These are phyloP conservation scores for Pseudomonodictys pantanalensis DNA, from an alignment of 495 filamentous ascomycete genomes.

Conservation along the genomic window DNA sequence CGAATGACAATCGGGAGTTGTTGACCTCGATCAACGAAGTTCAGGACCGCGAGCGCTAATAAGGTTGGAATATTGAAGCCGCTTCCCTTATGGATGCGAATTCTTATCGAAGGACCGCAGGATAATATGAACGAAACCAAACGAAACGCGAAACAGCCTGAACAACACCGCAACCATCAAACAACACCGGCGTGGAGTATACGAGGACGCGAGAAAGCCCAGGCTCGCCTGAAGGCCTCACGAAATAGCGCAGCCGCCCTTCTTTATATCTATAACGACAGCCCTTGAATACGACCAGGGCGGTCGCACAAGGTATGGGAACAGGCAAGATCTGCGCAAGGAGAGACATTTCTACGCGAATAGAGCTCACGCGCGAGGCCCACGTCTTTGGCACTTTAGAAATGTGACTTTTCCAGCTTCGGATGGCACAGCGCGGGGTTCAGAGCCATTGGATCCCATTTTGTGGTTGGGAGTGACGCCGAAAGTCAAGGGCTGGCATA, in stretches of 20 bases:
- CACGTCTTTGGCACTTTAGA: neutral
- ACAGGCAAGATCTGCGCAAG: slow-evolving; percentile 4
- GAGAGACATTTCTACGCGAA: neutral
- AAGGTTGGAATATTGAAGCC: too few species aligned
- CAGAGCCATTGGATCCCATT: neutral
- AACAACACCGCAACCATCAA: neutral
- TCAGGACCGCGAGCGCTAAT: too few species aligned
- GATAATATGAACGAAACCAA: too few species aligned
- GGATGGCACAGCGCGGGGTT: neutral
- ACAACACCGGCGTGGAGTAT: neutral
- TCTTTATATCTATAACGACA: neutral
- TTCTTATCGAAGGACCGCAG: too few species aligned
- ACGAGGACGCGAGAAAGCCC: neutral
- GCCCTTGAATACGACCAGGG: neutral
- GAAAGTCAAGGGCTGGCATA: too few species aligned
- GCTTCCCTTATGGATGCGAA: too few species aligned
- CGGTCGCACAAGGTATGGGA: neutral
- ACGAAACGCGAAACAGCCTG: too few species aligned
- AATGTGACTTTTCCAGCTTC: neutral
- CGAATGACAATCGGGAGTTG: neutral
- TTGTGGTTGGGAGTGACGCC: too few species aligned
- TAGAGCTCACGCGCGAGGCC: neutral
- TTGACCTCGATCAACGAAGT: too few species aligned
- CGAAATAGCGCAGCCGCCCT: neutral
- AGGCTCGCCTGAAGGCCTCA: neutral